Conservation (phyloP, 371 early-diverging fungal genomes). For the Mucor indicus region DNA sequence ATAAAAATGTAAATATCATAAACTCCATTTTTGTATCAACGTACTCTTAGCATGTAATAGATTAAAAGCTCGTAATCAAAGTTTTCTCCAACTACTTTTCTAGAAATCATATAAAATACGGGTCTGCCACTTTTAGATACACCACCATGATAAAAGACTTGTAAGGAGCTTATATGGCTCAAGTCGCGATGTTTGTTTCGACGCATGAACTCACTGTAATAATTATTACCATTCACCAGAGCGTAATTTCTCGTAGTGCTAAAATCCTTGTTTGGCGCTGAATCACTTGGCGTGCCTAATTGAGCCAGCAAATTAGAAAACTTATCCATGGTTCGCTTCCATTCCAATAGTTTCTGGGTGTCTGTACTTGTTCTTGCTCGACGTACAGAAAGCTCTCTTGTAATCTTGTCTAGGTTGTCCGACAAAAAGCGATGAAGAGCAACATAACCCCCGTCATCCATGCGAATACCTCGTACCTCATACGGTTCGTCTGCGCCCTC, state of each 20-base stretch:
- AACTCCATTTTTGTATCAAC: background rate
- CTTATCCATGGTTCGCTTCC: constrained; percentile 62
- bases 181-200: constrained; percentile 61
- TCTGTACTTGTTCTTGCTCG: constrained; percentile 14
- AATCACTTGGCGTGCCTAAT: constrained; percentile 76
- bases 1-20: constrained; percentile 13
- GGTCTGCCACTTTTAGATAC: constrained; percentile 70
- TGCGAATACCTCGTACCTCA: constrained; percentile 4
- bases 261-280: constrained; percentile 35
- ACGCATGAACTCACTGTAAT: constrained; percentile 70
- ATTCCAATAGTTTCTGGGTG: constrained; percentile 22
- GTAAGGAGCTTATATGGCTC: constrained; percentile 54
- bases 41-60: constrained; percentile 63
- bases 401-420: constrained; percentile 40
- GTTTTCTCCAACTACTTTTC: constrained; percentile 62
- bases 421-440: constrained; percentile 35
- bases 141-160: constrained; percentile 76
- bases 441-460: constrained; percentile 44
- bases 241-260: constrained; percentile 35
- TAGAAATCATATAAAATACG: constrained; percentile 77
- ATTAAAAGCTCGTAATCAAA: constrained; percentile 78
- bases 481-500: background rate
- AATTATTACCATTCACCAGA: constrained; percentile 40
- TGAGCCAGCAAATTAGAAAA: constrained; percentile 80
- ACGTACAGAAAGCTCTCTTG: constrained; percentile 24